Evolutionary conservation across 202 grass and related monocot species (phyloP).

Genomic region (Carex arenaria): DNA sequence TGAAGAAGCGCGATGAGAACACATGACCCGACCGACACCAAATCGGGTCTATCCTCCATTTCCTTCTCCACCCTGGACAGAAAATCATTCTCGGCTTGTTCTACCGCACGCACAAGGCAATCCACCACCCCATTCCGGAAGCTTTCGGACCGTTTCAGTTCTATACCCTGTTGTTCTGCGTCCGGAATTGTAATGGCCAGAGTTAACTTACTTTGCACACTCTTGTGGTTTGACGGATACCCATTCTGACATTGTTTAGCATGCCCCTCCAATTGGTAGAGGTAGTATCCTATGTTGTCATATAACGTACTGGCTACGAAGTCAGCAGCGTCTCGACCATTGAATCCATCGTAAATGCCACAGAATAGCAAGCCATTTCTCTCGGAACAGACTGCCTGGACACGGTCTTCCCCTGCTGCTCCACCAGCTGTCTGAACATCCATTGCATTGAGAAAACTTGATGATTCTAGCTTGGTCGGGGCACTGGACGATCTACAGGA

Average conservation of each 20-base stretch:
- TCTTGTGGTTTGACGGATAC: slow-evolving; percentile 19
- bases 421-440: slow-evolving; percentile 93
- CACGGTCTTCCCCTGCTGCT: slow-evolving; percentile 95
- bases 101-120: slow-evolving; percentile 66
- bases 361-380: slow-evolving; percentile 97
- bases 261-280: slow-evolving; percentile 64
- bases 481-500: slow-evolving; percentile 48
- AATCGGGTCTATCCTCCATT: slow-evolving; percentile 92
- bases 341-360: slow-evolving; percentile 98
- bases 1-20: slow-evolving; percentile 82
- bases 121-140: slow-evolving; percentile 62
- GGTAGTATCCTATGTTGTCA: slow-evolving; percentile 82
- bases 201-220: slow-evolving; percentile 56
- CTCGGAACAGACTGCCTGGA: slow-evolving; percentile 99
- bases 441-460: slow-evolving; percentile 70
- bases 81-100: slow-evolving; percentile 93
- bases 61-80: slow-evolving; percentile 76
- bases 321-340: slow-evolving; percentile 98
- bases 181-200: slow-evolving; percentile 55
- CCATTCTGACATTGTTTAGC: slow-evolving; percentile 54
- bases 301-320: slow-evolving; percentile 90
- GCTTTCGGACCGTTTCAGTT: slow-evolving; percentile 29
- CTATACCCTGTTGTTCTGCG: slow-evolving; percentile 38
- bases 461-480: slow-evolving; percentile 46
- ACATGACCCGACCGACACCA: slow-evolving; percentile 93